Evolutionary conservation across 1,284 basidiomycete species (phyloP), one percentile per base, ranked within the genome.

Genomic region (Sporisorium exsertum): DNA sequence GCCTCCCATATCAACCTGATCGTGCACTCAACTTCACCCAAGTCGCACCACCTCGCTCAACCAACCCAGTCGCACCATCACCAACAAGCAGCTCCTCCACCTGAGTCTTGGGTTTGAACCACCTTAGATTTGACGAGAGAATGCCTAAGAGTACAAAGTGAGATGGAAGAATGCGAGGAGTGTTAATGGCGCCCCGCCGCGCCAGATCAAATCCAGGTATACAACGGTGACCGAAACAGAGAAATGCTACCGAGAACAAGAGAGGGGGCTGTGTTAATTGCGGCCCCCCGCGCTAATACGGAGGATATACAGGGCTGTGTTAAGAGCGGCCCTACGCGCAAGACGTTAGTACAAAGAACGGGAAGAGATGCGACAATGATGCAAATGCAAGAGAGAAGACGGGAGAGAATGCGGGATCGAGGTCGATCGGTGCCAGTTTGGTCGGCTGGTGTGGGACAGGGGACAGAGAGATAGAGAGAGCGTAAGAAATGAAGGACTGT

Each of bases 101-200:
- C n/a, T 16, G 4, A 5, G 15, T 12, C 18, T 5, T 40, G 51
- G 51, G 45, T 60, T 57, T 52, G 12, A 18, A 69, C n/a, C n/a
- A 67, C 64, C 71, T 54, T 73, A 69, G 65, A 73, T 73, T 73
- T 69, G 65, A 68, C 60, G 47, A 24, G 27, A 49, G 52, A 47
- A 35, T 46, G 45, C 40, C 27, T 50, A 33, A 50, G 26, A 27
- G 47, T 49, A 49, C 47, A 49, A 6, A 47, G 12, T 35, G 33
- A 13, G 12, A 40, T 46, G 42, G 20, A 16, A 40, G 33, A 35
- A 51, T 70, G 70, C 74, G 74, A 74, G 74, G 67, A 70, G 74
- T 77, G 71, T 77, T 77, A 77, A 77, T n/a, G 58, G 71, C 74
- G 70, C 67, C 74, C 63, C 71, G 71, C 72, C 72, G 67, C 72